Conservation (phyloP, 176 grass and related monocot species). For the bread wheat (Triticum aestivum) region DNA sequence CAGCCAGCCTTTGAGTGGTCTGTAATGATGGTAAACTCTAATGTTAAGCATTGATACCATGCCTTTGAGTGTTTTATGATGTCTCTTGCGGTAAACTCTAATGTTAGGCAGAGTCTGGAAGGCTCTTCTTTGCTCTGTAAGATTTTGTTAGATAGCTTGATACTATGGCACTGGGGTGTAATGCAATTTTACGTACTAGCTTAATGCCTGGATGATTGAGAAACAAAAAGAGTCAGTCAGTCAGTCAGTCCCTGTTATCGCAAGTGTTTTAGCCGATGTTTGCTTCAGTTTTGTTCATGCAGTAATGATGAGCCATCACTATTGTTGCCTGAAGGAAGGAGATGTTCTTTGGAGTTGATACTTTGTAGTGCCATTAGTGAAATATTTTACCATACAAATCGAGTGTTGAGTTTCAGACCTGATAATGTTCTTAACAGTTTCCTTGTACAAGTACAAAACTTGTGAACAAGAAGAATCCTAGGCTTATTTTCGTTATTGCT, state of each 20-base stretch:
- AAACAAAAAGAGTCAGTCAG: not conserved
- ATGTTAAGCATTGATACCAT: no score
- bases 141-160: conserved; percentile 34
- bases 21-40: no score
- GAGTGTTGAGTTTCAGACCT: not conserved
- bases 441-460: not conserved
- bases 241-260: not conserved
- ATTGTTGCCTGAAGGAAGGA: not conserved
- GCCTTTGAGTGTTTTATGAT: not conserved
- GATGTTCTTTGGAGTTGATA: not conserved
- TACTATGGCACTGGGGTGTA: not conserved
- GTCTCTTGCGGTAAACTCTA: not conserved
- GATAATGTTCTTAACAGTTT: not conserved
- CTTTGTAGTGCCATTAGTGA: not conserved
- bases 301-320: not conserved
- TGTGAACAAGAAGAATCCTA: not conserved
- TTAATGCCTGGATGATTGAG: not conserved
- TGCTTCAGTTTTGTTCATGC: not conserved
- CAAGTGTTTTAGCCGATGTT: not conserved
- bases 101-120: conserved; percentile 8
- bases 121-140: conserved; percentile 5
- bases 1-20: no score
- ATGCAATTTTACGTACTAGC: not conserved
- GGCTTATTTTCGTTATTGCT: not conserved
- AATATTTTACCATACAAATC: not conserved